Evolutionary conservation across 1,284 basidiomycete genomes (phyloP).

Genomic region (Phenoliferia sp.): DNA sequence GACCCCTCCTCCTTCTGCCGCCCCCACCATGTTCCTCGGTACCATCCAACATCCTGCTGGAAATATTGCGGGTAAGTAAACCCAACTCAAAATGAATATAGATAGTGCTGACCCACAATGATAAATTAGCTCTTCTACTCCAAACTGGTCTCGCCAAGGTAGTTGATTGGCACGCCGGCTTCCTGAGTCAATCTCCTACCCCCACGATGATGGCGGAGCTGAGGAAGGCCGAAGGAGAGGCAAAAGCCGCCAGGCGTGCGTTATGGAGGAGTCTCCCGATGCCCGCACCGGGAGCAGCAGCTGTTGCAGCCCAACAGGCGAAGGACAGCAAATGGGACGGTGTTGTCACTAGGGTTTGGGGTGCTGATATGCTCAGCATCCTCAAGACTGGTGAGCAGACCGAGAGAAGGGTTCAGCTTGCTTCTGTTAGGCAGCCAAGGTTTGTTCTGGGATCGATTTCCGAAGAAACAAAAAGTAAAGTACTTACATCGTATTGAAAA

Average conservation of each 20-base stretch:
- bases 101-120: too few relatives aligned
- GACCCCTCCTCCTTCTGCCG: slow-evolving; percentile 46
- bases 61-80: slow-evolving; percentile 89
- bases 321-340: slow-evolving; percentile 65
- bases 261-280: slow-evolving; percentile 62
- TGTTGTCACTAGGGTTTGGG: slow-evolving; percentile 82
- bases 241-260: slow-evolving; percentile 73
- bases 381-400: slow-evolving; percentile 65
- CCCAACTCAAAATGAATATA: too few relatives aligned
- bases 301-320: slow-evolving; percentile 43
- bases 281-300: slow-evolving; percentile 13
- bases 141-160: slow-evolving; percentile 81
- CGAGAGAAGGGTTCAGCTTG: slow-evolving; percentile 77
- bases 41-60: slow-evolving; percentile 87
- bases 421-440: slow-evolving; percentile 22
- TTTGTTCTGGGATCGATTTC: slow-evolving; percentile 8
- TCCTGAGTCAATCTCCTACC: slow-evolving; percentile 59
- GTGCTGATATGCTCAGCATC: slow-evolving; percentile 82
- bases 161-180: slow-evolving; percentile 96
- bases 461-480: too few relatives aligned
- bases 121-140: slow-evolving; percentile 82
- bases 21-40: slow-evolving; percentile 78
- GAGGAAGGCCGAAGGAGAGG: slow-evolving; percentile 73
- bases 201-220: slow-evolving; percentile 76
- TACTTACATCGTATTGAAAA: slow-evolving; percentile 39